phyloP scores from a whole-genome alignment of 2,329 filamentous ascomycete species.

The Colletotrichum shisoi region DNA sequence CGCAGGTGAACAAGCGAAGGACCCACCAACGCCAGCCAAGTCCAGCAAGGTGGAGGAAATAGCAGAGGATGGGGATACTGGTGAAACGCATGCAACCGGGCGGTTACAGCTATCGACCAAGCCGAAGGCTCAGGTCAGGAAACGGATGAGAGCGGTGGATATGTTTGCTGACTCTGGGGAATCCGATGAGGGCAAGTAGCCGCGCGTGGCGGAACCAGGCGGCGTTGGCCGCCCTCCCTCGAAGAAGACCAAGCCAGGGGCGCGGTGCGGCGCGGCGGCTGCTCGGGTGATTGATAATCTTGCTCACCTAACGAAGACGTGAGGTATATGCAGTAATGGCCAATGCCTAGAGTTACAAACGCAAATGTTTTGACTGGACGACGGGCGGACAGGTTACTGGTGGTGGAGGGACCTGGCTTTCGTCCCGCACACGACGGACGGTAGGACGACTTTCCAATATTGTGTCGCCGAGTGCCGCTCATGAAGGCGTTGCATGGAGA shows the following conservation, averaged over 20 bases:
- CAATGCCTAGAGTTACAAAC: conserved; percentile 25
- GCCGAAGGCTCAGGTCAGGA: conserved; percentile 54
- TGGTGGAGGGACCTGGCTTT: conserved; percentile 27
- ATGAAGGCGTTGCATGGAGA: conserved; percentile 10
- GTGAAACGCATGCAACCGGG: conserved; percentile 23
- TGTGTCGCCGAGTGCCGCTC: conserved; percentile 12
- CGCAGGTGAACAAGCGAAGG: conserved; percentile 39
- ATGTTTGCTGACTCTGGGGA: conserved; percentile 85
- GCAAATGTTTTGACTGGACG: conserved; percentile 27
- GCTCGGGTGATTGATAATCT: conserved; percentile 23
- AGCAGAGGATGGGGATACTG: conserved; percentile 39
- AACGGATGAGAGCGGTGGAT: conserved; percentile 78
- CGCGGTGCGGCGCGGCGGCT: conserved; percentile 17
- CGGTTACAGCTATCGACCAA: conserved; percentile 43
- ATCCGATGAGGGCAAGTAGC: conserved; percentile 48
- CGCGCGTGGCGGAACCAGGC: conserved; percentile 12
- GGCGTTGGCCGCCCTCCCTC: background rate
- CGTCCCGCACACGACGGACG: conserved; percentile 16
- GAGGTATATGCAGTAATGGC: conserved; percentile 20
- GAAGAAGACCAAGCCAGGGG: conserved; percentile 9
- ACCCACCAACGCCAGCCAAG: conserved; percentile 31
- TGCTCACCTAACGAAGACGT: conserved; percentile 29
- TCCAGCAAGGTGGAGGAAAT: conserved; percentile 22
- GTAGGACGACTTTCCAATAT: background rate
- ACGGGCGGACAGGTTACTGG: conserved; percentile 20